Percentiles rank a stretch among this genome's conserved stretches.
These are phyloP conservation scores for Picochlorum sp. DNA, from an alignment of 139 green algal species.

Conservation along the genomic window DNA sequence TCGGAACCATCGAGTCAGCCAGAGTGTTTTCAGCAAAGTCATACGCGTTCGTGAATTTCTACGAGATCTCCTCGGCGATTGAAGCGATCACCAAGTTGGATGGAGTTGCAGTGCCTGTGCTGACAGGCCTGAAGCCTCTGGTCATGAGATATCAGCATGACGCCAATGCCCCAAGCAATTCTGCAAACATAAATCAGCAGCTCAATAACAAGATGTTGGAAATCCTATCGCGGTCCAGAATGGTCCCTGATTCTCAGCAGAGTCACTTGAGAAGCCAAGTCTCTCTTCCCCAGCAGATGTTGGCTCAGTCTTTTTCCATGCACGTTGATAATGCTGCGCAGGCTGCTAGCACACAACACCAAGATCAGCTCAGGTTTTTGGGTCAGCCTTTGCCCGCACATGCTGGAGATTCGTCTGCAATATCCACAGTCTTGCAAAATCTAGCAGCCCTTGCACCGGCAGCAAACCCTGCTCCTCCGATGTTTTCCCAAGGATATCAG, in stretches of 20 bases:
- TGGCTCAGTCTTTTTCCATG: no score
- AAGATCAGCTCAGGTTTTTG: no score
- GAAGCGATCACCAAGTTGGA: constrained; percentile 50
- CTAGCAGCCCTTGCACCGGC: no score
- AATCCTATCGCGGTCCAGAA: background rate
- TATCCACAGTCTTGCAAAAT: no score
- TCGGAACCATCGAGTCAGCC: constrained; percentile 56
- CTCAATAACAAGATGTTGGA: background rate
- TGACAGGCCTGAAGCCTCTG: constrained; percentile 53
- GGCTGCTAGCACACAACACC: no score
- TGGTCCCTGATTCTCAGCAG: background rate
- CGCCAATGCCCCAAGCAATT: background rate
- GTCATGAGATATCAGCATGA: constrained; percentile 66
- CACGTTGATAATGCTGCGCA: no score
- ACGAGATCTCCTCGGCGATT: constrained; percentile 32
- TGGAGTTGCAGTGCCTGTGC: constrained; percentile 31
- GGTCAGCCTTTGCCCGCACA: no score
- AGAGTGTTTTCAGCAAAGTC: constrained; percentile 68
- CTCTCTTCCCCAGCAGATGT: no score
- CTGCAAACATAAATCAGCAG: background rate
- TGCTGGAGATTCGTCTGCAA: no score
- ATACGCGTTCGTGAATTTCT: constrained; percentile 74
- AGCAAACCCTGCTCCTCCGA: no score
- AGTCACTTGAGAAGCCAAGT: no score
- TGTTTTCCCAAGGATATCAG: no score